Conservation (phyloP, 139 green algal genomes). For the Haematococcus sp. region DNA sequence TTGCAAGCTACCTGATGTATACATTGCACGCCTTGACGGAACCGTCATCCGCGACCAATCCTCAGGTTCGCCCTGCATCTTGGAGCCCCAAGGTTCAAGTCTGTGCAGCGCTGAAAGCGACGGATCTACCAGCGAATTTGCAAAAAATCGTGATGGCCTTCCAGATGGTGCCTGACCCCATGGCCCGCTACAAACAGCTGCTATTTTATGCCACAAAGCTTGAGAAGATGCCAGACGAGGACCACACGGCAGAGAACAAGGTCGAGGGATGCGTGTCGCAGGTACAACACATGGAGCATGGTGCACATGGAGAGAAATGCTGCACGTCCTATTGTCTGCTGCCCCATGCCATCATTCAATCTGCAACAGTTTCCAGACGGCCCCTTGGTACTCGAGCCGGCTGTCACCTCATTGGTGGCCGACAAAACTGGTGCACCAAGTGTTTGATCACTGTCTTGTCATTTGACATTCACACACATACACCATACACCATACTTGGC, state of each 20-base stretch:
- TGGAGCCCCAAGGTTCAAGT: not conserved
- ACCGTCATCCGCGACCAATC: no score
- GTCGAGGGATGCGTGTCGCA: conserved; percentile 87
- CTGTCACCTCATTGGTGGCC: no score
- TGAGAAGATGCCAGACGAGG: conserved; percentile 53
- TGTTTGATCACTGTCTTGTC: no score
- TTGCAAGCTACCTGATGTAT: no score
- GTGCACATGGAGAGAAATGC: no score
- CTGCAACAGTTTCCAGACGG: no score
- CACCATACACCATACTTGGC: not conserved
- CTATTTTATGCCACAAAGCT: conserved; percentile 96
- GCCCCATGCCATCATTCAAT: no score
- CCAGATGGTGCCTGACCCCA: conserved; percentile 81
- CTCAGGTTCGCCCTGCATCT: no score
- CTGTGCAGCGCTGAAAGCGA: conserved; percentile 17
- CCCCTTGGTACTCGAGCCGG: no score
- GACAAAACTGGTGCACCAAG: no score
- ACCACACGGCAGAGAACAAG: conserved; percentile 86
- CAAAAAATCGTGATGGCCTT: conserved; percentile 77
- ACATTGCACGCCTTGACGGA: no score
- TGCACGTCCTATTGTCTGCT: no score
- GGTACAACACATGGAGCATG: conserved; percentile 17
- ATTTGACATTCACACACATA: not conserved
- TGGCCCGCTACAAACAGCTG: conserved; percentile 95
- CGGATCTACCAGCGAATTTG: conserved; percentile 57